A percentile compares a stretch with the other conserved stretches of the same genome.
Conservation (phyloP, 208 protist genomes). For the Trypanosomatidae sp. region DNA sequence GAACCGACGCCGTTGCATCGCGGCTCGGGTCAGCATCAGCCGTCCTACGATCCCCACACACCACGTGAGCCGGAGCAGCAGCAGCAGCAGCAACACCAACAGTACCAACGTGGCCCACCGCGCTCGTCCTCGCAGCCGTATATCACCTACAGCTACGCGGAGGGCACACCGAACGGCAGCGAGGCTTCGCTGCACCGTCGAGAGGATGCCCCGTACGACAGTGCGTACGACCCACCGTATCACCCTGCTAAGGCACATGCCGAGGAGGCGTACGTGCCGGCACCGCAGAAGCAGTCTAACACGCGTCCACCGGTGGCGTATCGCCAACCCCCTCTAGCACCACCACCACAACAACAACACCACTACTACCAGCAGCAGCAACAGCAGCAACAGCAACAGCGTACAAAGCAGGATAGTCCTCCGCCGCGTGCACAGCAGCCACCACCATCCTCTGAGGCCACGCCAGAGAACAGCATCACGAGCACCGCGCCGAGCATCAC, state of each 20-base stretch:
- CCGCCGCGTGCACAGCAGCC: too few species aligned
- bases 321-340: too few species aligned
- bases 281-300: too few species aligned
- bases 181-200: neutral
- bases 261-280: too few species aligned
- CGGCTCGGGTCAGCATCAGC: neutral
- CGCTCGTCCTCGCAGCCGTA: slow-evolving; percentile 16
- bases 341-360: too few species aligned
- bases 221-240: neutral
- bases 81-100: neutral
- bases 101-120: slow-evolving; percentile 1
- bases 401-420: too few species aligned
- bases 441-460: neutral
- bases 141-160: neutral
- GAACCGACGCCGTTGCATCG: slow-evolving; percentile 15
- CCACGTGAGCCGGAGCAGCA: neutral
- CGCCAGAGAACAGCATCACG: neutral
- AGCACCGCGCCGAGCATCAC: slow-evolving; percentile 1
- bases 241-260: neutral
- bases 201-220: too few species aligned
- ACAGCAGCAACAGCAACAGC: too few species aligned
- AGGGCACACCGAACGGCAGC: neutral
- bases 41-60: too few species aligned
- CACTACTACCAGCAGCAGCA: too few species aligned
- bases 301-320: too few species aligned